Percentiles rank a stretch among this genome's conserved stretches.
These are phyloP conservation scores for Phytopythium cucurbitacearum DNA, from an alignment of 352 stramenopile species.

Conservation along the genomic window DNA sequence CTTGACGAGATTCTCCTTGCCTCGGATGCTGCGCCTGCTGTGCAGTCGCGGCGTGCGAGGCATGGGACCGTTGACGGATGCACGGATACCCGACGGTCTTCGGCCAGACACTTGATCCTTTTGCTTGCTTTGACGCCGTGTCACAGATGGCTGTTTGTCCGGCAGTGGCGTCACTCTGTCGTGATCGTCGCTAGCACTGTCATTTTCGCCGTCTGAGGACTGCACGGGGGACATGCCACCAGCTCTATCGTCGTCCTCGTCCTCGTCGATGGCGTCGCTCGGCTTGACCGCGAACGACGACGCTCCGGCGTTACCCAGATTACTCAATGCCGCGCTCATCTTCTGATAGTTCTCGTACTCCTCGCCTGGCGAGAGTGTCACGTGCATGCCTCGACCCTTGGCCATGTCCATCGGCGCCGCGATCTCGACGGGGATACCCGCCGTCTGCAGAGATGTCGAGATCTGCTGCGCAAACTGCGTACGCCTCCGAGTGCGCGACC, in stretches of 20 bases:
- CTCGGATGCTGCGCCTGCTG: constrained; percentile 23
- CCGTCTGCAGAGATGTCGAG: constrained; percentile 29
- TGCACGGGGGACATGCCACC: neutral
- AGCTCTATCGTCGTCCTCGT: constrained; percentile 14
- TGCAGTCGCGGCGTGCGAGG: constrained; percentile 17
- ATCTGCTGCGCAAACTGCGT: constrained; percentile 56
- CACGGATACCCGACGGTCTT: neutral
- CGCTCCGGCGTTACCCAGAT: neutral
- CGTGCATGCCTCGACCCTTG: constrained; percentile 40
- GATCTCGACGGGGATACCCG: constrained; percentile 18
- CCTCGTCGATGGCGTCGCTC: constrained; percentile 19
- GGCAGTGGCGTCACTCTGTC: no score
- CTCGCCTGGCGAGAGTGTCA: constrained; percentile 63
- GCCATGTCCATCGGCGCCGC: constrained; percentile 15
- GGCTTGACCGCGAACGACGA: constrained; percentile 15
- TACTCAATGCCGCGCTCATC: constrained; percentile 32
- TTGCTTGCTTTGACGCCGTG: no score
- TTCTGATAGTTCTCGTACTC: constrained; percentile 75
- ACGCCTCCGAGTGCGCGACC: constrained; percentile 38
- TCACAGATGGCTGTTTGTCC: no score
- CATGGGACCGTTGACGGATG: constrained; percentile 13
- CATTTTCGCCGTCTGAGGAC: no score
- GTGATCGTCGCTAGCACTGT: neutral
- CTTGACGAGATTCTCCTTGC: constrained; percentile 16
- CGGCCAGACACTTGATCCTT: no score